Evolutionary conservation across 176 grass and related monocot genomes (phyloP).

Genomic region (Carex myosuroides): DNA sequence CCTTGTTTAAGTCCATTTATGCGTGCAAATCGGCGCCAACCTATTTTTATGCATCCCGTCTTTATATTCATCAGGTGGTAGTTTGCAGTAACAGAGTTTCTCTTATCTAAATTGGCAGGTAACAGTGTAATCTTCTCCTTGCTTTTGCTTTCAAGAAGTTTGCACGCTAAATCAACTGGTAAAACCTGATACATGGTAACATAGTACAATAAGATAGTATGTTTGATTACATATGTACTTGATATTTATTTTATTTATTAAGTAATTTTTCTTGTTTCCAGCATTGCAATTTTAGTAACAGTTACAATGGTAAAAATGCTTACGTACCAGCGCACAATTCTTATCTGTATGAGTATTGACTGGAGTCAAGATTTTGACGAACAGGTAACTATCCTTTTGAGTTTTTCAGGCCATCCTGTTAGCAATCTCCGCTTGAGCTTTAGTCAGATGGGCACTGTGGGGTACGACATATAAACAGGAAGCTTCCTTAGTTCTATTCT

Average conservation of each 20-base stretch:
- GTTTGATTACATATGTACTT: not conserved
- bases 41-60: not conserved
- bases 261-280: too few relatives aligned
- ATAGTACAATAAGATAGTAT: not conserved
- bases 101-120: not conserved
- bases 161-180: constrained; percentile 3
- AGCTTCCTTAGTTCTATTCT: not conserved
- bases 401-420: not conserved
- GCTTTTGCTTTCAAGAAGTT: not conserved
- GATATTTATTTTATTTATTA: not conserved
- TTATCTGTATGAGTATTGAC: not conserved
- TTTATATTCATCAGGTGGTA: not conserved
- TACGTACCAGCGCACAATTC: not conserved
- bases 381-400: not conserved
- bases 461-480: not conserved
- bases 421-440: not conserved
- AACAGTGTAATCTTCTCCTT: not conserved
- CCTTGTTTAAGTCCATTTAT: constrained; percentile 20
- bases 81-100: not conserved
- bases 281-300: not conserved
- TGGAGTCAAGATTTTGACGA: not conserved
- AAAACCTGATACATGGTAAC: constrained; percentile 9
- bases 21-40: constrained; percentile 1
- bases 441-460: not conserved
- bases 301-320: not conserved